Percentiles rank a stretch among this genome's conserved stretches.
Conservation (phyloP, 2,329 filamentous ascomycete species). For the Samsoniella hepiali region DNA sequence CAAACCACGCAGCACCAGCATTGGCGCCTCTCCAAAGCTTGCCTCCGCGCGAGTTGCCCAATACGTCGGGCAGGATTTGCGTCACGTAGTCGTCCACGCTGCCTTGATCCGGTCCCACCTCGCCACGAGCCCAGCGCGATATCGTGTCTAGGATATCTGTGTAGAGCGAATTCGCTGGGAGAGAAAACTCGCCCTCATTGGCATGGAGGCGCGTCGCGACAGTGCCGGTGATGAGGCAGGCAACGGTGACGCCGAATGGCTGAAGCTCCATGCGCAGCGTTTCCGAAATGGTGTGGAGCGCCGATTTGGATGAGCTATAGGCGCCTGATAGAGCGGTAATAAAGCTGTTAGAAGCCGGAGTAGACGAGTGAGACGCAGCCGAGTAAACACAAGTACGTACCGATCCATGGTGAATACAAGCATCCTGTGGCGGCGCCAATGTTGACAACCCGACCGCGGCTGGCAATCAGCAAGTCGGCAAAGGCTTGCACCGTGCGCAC, state of each 20-base stretch:
- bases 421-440: background rate
- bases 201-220: conserved; percentile 9
- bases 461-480: conserved; percentile 25
- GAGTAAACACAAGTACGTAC: background rate
- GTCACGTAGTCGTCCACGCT: conserved; percentile 12
- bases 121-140: conserved; percentile 10
- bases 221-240: conserved; percentile 15
- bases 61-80: conserved; percentile 10
- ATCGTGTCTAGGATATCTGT: background rate
- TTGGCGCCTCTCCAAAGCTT: conserved; percentile 13
- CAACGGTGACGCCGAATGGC: conserved; percentile 18
- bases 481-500: conserved; percentile 37
- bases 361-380: background rate
- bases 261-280: conserved; percentile 17
- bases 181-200: background rate
- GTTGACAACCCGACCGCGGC: conserved; percentile 28
- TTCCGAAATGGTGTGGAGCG: conserved; percentile 10
- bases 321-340: background rate
- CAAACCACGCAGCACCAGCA: conserved; percentile 6
- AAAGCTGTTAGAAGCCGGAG: background rate
- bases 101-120: conserved; percentile 8
- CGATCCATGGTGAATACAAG: conserved; percentile 14
- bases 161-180: background rate
- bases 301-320: conserved; percentile 15
- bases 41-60: conserved; percentile 4